Evolutionary conservation across 2,329 filamentous ascomycete genomes (phyloP), one percentile per base, ranked within the genome.

Genomic region (Tolypocladium ophioglossoides): DNA sequence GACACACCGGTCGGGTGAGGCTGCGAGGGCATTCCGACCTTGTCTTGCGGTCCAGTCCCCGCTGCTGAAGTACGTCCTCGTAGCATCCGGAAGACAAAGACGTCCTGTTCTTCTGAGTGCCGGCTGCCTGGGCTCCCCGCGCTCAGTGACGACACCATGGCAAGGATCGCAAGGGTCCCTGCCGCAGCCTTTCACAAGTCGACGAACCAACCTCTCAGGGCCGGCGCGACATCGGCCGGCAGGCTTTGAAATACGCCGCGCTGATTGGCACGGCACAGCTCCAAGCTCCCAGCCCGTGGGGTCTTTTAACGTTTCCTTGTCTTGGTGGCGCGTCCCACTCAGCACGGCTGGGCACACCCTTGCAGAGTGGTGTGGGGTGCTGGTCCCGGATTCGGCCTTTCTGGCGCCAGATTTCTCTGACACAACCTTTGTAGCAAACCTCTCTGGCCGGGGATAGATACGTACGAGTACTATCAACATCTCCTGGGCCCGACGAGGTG

Each of bases 401-500:
- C 57, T 51, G 52, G 48, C 57, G 50, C 56, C 56, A 53, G 59
- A 63, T 68, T 70, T 69, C 67, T 69, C 64, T 70, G 68, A 68
- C 66, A 68, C 64, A 68, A 65, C 57, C 57, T 59, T 63, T 64
- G 63, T 67, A 66, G 66, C 66, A 67, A 68, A 65, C 62, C 62
- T 48, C 58, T 44, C 27, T 34, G 6, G 11, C 48, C n/a, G 22
- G 14, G 18, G 22, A 27, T n/a, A 51, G 27, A 41, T n/a, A n/a
- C n/a, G n/a, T n/a, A n/a, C n/a, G n/a, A n/a, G n/a, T n/a, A n/a
- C n/a, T 50, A 50, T 50, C 37, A 50, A 27, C 22, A 24, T 14
- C 34, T 14, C 32, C 20, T 30, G 12, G 47, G 35, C 12, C 30
- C 22, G 14, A 22, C 49, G 16, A 50, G 5, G 50, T 11, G 24